Evolutionary conservation across 2,329 filamentous ascomycete species (phyloP), one percentile per base, ranked within the genome.

Genomic region (Lecanosticta acicola): DNA sequence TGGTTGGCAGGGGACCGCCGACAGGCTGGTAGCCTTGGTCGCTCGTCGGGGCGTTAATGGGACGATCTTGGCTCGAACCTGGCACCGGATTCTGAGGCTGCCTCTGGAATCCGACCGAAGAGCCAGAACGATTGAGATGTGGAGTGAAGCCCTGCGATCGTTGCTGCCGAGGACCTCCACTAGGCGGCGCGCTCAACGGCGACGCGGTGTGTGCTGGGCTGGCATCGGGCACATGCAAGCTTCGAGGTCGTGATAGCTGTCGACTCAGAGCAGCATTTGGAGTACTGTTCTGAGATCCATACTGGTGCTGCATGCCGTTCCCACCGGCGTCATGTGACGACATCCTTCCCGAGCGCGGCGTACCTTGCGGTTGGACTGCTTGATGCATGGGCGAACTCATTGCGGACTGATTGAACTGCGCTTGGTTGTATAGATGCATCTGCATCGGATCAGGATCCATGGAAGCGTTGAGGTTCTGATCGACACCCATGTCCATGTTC

Each of bases 401-500:
- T 55, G 68, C 64, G 3, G 65, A 58, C 14, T 60, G 60, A 49
- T 66, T 58, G 55, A 59, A 74, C 19, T 69, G 67, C 21, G 56
- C 50, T 39, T 63, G 64, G 34, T 57, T 58, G 55, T 70, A 73
- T 56, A 72, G 59, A 43, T 59, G 56, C 59, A 66, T 59, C 8
- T 57, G 53, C 48, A 61, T 56, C 3, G 50, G 32, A 29, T 58
- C 58, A 29, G 42, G 48, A 21, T 43, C 41, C 52, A 60, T 50
- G 32, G 38, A 33, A 19, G 33, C 45, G 21, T 51, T 47, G 13
- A 56, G 33, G 32, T 33, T 68, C 59, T 54, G 57, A 29, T 64
- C 60, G 16, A 60, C 55, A 36, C 50, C 53, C 35, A 70, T 70
- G 44, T 74, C 70, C 51, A 74, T 64, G 11, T 65, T 52, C 66